Conservation (phyloP, 495 filamentous ascomycete species). For the Chaetomium cochliodes region DNA sequence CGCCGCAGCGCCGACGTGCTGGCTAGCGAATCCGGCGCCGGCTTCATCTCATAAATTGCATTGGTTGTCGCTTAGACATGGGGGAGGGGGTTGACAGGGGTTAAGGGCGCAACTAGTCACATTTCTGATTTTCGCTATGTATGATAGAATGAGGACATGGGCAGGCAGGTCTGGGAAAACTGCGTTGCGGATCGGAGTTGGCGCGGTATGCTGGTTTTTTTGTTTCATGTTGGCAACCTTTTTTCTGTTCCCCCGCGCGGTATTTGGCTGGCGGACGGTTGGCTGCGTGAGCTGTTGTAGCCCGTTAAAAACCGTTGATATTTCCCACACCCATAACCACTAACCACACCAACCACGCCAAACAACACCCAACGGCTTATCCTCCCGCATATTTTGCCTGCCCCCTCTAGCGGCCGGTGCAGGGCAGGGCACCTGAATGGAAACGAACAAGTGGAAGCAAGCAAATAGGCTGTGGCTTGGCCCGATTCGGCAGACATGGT, state of each 20-base stretch:
- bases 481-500: slow-evolving; percentile 44
- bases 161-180: slow-evolving; percentile 34
- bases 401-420: background rate
- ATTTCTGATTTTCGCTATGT: slow-evolving; percentile 38
- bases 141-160: slow-evolving; percentile 34
- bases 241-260: background rate
- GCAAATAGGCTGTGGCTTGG: slow-evolving; percentile 26
- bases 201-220: slow-evolving; percentile 21
- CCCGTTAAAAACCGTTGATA: slow-evolving; percentile 11
- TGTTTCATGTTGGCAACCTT: slow-evolving; percentile 4
- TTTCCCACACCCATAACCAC: slow-evolving; percentile 1
- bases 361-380: background rate
- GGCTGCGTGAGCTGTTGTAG: slow-evolving; percentile 10
- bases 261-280: slow-evolving; percentile 20
- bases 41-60: slow-evolving; percentile 56
- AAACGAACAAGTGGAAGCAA: slow-evolving; percentile 20
- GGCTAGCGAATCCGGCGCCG: slow-evolving; percentile 58
- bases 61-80: background rate
- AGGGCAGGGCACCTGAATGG: background rate
- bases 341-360: background rate
- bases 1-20: slow-evolving; percentile 75
- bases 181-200: slow-evolving; percentile 34
- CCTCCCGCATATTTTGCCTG: background rate
- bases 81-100: slow-evolving; percentile 15
- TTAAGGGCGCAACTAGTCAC: slow-evolving; percentile 37